A percentile compares a stretch with the other conserved stretches of the same genome.
Evolutionary conservation across 345 rosid species (phyloP).

Genomic region (Salix udensis): DNA sequence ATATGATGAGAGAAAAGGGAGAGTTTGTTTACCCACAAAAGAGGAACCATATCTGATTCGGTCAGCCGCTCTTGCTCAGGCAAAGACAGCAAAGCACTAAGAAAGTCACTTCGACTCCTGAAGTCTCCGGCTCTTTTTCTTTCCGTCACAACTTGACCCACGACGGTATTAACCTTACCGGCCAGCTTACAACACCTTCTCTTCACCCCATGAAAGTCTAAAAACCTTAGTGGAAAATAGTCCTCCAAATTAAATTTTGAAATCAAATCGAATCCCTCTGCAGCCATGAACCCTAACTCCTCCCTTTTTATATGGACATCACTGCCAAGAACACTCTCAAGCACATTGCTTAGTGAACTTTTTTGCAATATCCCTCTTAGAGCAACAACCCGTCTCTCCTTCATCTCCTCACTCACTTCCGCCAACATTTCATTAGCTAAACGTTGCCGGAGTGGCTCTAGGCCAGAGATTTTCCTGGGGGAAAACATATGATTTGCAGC

Average conservation of each 20-base stretch:
- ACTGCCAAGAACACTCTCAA: conserved; percentile 54
- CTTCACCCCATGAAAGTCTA: conserved; percentile 59
- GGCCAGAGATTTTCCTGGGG: conserved; percentile 35
- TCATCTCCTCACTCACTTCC: conserved; percentile 26
- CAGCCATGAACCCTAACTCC: conserved; percentile 40
- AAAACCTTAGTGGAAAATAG: conserved; percentile 40
- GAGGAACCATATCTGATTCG: conserved; percentile 49
- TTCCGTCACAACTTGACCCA: conserved; percentile 42
- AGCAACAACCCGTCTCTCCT: conserved; percentile 25
- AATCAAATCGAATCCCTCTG: conserved; percentile 56
- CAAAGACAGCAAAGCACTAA: conserved; percentile 48
- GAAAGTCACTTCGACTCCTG: conserved; percentile 37
- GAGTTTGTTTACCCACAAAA: conserved; percentile 50
- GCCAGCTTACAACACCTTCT: conserved; percentile 50
- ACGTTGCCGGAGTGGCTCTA: conserved; percentile 36
- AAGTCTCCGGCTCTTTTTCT: conserved; percentile 17
- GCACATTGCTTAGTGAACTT: conserved; percentile 44
- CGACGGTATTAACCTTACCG: conserved; percentile 30
- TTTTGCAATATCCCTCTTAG: conserved; percentile 40
- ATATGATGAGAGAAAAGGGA: not conserved
- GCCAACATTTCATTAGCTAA: conserved; percentile 35
- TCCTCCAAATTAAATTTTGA: conserved; percentile 51
- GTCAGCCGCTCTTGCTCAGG: conserved; percentile 47
- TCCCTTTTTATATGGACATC: conserved; percentile 3
- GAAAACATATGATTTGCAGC: conserved; percentile 57